A percentile compares a stretch with the other conserved stretches of the same genome.
Evolutionary conservation across 1,139 yeast species (phyloP).

Genomic region (Yamadazyma dendronema): DNA sequence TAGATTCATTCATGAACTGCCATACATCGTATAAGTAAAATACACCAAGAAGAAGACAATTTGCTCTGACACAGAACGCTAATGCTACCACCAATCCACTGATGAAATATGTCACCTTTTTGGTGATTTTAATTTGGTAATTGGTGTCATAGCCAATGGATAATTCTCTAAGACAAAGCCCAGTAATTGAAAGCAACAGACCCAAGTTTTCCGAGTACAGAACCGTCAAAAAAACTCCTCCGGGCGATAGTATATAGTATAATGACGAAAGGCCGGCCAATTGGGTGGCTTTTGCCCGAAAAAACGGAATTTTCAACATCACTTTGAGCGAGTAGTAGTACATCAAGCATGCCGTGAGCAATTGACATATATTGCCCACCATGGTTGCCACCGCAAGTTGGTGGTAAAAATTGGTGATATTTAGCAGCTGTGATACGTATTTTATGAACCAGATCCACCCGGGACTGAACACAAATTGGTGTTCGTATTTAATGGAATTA

Average conservation of each 20-base stretch:
- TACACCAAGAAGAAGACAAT: slow-evolving; percentile 70
- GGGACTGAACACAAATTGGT: slow-evolving; percentile 87
- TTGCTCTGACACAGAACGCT: slow-evolving; percentile 68
- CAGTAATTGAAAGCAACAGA: slow-evolving; percentile 62
- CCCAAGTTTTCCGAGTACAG: slow-evolving; percentile 80
- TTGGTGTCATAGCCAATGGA: slow-evolving; percentile 21
- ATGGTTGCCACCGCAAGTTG: slow-evolving; percentile 44
- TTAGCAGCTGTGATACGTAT: slow-evolving; percentile 14
- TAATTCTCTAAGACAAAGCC: slow-evolving; percentile 51
- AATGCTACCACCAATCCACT: slow-evolving; percentile 62
- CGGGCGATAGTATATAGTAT: slow-evolving; percentile 65
- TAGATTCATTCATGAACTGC: slow-evolving; percentile 16
- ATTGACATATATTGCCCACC: slow-evolving; percentile 55
- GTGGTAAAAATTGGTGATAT: slow-evolving; percentile 36
- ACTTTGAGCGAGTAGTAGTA: slow-evolving; percentile 44
- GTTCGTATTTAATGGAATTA: slow-evolving; percentile 62
- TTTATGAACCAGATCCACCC: slow-evolving; percentile 57
- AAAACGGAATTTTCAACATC: slow-evolving; percentile 24
- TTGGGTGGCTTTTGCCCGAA: slow-evolving; percentile 15
- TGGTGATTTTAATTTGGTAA: slow-evolving; percentile 4
- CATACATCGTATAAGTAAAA: slow-evolving; percentile 60
- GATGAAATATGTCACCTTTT: slow-evolving; percentile 31
- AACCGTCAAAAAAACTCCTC: slow-evolving; percentile 73
- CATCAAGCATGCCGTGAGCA: slow-evolving; percentile 47
- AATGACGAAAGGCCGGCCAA: slow-evolving; percentile 41